These are phyloP conservation scores for Candida taoyuanica DNA, from an alignment of 805 yeast genomes.

Conservation along the genomic window DNA sequence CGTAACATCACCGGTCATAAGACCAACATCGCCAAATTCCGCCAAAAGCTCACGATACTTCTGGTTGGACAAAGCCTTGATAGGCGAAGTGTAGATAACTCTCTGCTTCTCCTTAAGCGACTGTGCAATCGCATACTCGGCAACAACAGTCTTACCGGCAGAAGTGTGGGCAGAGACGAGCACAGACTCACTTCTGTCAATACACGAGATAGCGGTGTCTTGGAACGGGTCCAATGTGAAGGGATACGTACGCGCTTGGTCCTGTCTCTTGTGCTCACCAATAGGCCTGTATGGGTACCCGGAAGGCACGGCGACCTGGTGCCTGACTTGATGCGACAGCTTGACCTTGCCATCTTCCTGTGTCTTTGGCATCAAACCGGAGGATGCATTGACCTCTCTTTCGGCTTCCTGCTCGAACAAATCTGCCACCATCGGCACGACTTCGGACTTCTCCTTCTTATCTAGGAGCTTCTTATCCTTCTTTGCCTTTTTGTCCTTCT, in stretches of 20 bases:
- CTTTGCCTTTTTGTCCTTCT: conserved; percentile 18
- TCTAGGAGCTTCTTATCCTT: conserved; percentile 30
- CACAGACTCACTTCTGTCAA: conserved; percentile 91
- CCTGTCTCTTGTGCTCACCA: conserved; percentile 72
- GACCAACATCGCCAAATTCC: conserved; percentile 91
- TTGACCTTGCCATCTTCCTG: conserved; percentile 51
- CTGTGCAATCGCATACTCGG: conserved; percentile 98
- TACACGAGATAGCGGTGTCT: conserved; percentile 93
- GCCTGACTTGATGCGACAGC: conserved; percentile 90
- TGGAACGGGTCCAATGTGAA: conserved; percentile 95
- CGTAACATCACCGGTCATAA: conserved; percentile 99
- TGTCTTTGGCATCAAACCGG: conserved; percentile 52
- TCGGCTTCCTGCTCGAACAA: conserved; percentile 85
- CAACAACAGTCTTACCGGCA: conserved; percentile 98
- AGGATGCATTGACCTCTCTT: conserved; percentile 79
- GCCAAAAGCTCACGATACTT: conserved; percentile 87
- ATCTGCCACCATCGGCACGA: conserved; percentile 78
- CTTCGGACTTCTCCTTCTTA: conserved; percentile 40
- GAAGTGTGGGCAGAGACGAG: conserved; percentile 97
- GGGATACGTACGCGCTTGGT: conserved; percentile 87
- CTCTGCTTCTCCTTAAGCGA: conserved; percentile 90
- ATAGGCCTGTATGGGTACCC: conserved; percentile 85
- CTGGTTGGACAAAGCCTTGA: conserved; percentile 85
- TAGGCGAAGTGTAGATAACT: conserved; percentile 94
- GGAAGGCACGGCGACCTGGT: conserved; percentile 95